These are phyloP conservation scores for Akanthomyces uredinophilus DNA, from an alignment of 2,329 filamentous ascomycete species.

Conservation along the genomic window DNA sequence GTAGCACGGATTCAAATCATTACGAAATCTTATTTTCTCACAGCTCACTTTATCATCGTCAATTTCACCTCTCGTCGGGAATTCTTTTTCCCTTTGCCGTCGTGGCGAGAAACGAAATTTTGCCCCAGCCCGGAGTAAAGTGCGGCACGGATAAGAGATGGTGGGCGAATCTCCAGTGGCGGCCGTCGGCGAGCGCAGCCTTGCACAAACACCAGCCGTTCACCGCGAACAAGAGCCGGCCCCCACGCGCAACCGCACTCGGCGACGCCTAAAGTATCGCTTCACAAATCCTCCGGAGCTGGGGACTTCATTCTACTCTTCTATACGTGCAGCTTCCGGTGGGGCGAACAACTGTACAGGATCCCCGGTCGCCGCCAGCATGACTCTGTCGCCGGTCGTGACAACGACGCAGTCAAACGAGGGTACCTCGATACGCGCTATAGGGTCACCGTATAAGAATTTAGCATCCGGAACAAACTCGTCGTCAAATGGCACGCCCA, in stretches of 20 bases:
- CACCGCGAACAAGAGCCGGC: background rate
- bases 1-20: too few relatives aligned
- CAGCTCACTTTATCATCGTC: too few relatives aligned
- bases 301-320: too few relatives aligned
- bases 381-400: constrained; percentile 45
- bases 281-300: too few relatives aligned
- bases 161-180: background rate
- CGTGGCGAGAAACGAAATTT: background rate
- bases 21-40: too few relatives aligned
- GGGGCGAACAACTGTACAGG: background rate
- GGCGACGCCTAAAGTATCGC: background rate
- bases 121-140: background rate
- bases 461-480: constrained; percentile 29
- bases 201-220: background rate
- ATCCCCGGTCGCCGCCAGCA: constrained; percentile 22
- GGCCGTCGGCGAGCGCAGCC: background rate
- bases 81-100: too few relatives aligned
- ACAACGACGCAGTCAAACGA: constrained; percentile 33
- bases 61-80: too few relatives aligned
- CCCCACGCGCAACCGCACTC: background rate
- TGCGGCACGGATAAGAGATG: constrained; percentile 4
- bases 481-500: constrained; percentile 43
- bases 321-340: too few relatives aligned
- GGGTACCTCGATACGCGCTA: constrained; percentile 24
- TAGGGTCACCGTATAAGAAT: constrained; percentile 42